phyloP scores from a whole-genome alignment of 2,329 filamentous ascomycete species.

The Penicillium sp. region DNA sequence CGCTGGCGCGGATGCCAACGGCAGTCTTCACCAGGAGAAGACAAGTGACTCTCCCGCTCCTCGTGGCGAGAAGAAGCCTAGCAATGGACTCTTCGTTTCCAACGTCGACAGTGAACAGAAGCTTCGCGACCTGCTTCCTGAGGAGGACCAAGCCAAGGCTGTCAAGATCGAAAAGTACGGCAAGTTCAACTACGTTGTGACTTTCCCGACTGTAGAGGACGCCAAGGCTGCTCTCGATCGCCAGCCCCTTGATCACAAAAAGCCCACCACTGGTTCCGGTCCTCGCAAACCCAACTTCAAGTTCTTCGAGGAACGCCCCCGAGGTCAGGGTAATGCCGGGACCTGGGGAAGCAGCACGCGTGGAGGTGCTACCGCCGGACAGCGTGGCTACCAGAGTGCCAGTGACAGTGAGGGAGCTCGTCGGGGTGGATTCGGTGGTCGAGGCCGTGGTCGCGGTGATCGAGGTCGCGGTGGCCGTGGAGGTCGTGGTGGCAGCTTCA shows the following conservation, averaged over 20 bases:
- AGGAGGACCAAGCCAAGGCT: conserved; percentile 83
- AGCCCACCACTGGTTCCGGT: conserved; percentile 66
- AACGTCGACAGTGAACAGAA: conserved; percentile 83
- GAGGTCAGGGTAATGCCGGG: conserved; percentile 56
- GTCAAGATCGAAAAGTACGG: conserved; percentile 67
- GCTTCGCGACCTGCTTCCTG: conserved; percentile 76
- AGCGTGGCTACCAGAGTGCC: conserved; percentile 82
- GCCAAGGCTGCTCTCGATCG: conserved; percentile 77
- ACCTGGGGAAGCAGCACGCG: conserved; percentile 62
- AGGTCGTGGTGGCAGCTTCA: conserved; percentile 59
- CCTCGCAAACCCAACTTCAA: conserved; percentile 80
- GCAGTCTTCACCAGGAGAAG: conserved; percentile 53
- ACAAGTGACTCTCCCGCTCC: conserved; percentile 55
- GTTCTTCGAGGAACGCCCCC: conserved; percentile 74
- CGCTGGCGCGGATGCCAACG: conserved; percentile 56
- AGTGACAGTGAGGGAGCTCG: conserved; percentile 74
- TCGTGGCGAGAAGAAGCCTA: conserved; percentile 66
- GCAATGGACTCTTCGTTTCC: conserved; percentile 86
- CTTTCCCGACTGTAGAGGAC: conserved; percentile 79
- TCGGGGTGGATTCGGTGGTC: conserved; percentile 61
- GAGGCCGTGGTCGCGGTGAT: conserved; percentile 54
- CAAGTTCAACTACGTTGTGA: conserved; percentile 78
- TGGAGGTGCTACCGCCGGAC: conserved; percentile 65
- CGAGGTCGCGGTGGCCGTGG: conserved; percentile 61
- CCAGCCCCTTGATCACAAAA: conserved; percentile 76